Base-by-base conservation (phyloP, 495 filamentous ascomycete species). In the Penicillium egyptiacum region DNA sequence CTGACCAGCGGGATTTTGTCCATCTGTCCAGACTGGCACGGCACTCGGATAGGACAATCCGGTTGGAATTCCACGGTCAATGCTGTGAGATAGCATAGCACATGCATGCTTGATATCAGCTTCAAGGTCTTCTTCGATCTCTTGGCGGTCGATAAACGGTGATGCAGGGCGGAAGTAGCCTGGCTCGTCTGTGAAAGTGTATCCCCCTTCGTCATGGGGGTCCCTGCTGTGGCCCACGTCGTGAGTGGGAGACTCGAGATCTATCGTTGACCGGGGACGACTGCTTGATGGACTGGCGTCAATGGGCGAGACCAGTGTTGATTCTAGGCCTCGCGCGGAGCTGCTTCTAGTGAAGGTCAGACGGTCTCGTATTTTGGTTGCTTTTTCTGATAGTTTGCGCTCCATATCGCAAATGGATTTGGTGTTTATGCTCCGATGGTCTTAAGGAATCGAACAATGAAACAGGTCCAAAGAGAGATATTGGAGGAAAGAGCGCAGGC, bases 81-180 rank as follows among this genome's bases (percentile, higher is more conserved):
- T 58, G 39, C 61, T 65, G 39, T 67, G 61, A 9, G 64, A 48
- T 9, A 67, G 61, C 10, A 69, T 49, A 5, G 61, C 40, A 46
- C 66, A 69, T 11, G 66, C 54, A 25, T 67, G 59, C 37, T 60
- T 63, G 20, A 69, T 31, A 43, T 69, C 53, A n/a, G 60, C 61
- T 20, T 60, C 61, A 4, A 69, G 16, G 4, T 67, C 64, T 47
- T 65, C 64, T 4, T 56, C 55, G 6, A 69, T 50, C 14, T 51
- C 14, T 53, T 67, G 66, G 22, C 66, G 59, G 26, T 57, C 39
- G 12, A 69, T 50, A 2, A 65, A 39, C 12, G 64, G 64, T 3
- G 64, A 57, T 10, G n/a, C 51, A 17, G 66, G 64, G 25, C 55
- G 52, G 43, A 65, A 67, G 45, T 57, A 69, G 12, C 66, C 66